phyloP scores from a whole-genome alignment of 2,329 filamentous ascomycete genomes.

The Scorias spongiosa region DNA sequence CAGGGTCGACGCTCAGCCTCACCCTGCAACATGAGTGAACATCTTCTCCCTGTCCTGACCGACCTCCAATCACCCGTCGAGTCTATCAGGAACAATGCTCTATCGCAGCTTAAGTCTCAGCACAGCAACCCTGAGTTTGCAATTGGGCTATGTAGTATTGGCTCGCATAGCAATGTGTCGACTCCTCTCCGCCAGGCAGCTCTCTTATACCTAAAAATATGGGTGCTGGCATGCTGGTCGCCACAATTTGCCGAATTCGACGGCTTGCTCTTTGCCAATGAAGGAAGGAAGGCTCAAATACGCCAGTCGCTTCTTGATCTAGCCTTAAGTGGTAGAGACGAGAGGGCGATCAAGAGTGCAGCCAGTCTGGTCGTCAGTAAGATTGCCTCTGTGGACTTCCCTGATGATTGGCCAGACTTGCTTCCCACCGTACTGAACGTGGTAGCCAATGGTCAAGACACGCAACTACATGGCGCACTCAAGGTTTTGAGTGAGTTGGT shows the following conservation, averaged over 20 bases:
- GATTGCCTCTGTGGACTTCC: constrained; percentile 85
- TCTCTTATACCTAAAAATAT: constrained; percentile 62
- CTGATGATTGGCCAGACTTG: constrained; percentile 84
- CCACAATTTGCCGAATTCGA: constrained; percentile 56
- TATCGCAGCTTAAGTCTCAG: constrained; percentile 62
- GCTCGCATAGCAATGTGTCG: constrained; percentile 57
- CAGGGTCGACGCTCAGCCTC: too few relatives aligned
- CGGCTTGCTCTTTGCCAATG: constrained; percentile 48
- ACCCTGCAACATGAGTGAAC: constrained; percentile 58
- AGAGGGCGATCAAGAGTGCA: constrained; percentile 77
- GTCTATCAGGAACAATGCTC: constrained; percentile 67
- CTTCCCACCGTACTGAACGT: constrained; percentile 65
- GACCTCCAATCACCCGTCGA: constrained; percentile 70
- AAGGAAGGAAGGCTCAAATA: constrained; percentile 58
- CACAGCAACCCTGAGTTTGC: constrained; percentile 59
- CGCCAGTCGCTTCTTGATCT: constrained; percentile 62
- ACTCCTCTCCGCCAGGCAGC: constrained; percentile 69
- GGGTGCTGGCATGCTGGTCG: constrained; percentile 76
- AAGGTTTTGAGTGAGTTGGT: constrained; percentile 80
- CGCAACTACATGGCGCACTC: constrained; percentile 75
- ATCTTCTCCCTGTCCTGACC: constrained; percentile 74
- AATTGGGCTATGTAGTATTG: constrained; percentile 64
- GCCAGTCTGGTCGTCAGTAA: constrained; percentile 85
- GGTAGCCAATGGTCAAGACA: constrained; percentile 60
- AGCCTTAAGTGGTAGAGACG: constrained; percentile 54